phyloP scores from a whole-genome alignment of 768 basidiomycete species.

The Phylloporus rhodoxanthus region DNA sequence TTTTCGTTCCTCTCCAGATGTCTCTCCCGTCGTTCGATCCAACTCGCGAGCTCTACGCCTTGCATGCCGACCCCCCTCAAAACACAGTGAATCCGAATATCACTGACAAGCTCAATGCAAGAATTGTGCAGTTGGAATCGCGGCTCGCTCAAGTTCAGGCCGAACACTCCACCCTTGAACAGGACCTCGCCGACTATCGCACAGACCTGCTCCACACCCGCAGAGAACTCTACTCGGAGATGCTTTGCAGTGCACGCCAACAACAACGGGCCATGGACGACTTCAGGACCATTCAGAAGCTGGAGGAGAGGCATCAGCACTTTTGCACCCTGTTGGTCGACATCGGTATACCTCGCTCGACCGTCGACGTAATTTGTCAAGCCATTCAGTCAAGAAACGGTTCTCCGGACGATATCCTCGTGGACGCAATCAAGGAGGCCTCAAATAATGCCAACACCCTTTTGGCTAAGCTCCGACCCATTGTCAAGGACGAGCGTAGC shows the following conservation, averaged over 20 bases:
- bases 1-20: constrained; percentile 19
- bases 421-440: constrained; percentile 40
- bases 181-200: constrained; percentile 25
- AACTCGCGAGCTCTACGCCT: constrained; percentile 16
- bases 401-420: constrained; percentile 37
- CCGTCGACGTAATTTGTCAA: constrained; percentile 20
- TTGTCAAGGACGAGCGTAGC: constrained; percentile 32
- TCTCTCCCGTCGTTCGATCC: constrained; percentile 25
- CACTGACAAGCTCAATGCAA: constrained; percentile 1
- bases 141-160: constrained; percentile 11
- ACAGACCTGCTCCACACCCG: constrained; percentile 25
- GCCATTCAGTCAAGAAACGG: constrained; percentile 25
- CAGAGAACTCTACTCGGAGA: constrained; percentile 27
- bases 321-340: constrained; percentile 22
- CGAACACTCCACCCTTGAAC: constrained; percentile 18
- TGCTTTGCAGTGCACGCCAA: constrained; percentile 23
- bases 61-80: neutral
- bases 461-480: constrained; percentile 40
- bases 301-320: constrained; percentile 22
- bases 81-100: neutral
- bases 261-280: constrained; percentile 22
- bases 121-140: constrained; percentile 11
- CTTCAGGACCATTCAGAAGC: constrained; percentile 23
- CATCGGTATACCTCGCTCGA: constrained; percentile 23
- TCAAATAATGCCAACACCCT: constrained; percentile 33